Base-by-base conservation (phyloP, 164 flowering plant genomes). In the Kalanchoe fedtschenkoi region DNA sequence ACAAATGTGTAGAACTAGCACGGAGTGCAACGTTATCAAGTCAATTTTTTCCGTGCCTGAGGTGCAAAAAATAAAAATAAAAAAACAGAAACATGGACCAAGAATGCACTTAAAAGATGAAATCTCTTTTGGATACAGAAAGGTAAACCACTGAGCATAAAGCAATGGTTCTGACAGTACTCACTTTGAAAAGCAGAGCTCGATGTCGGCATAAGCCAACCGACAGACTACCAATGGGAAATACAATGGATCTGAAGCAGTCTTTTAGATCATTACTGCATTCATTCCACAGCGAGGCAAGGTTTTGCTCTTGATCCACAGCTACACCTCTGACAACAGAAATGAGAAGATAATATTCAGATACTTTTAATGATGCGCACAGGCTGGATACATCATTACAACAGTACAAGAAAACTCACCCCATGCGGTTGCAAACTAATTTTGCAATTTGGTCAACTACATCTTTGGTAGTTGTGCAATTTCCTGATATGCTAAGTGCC, bases 181-280 rank as follows among this genome's bases (percentile, higher is more conserved):
- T 72, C 75, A 88, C 99, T 74, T 95, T 95, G 77, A 95, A 95
- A n/a, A 95, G 81, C 68, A 95, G 62, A 61, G 92, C 84, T 41
- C 96, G 96, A 65, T 95, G 97, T 67, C 84, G 81, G 74, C 99
- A 95, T 28, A 91, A 82, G 47, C 99, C 99, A 79, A 82, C 65
- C 46, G 91, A 80, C 34, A 95, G 71, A 69, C 86, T 84, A 38
- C 99, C 99, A 62, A 91, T 68, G 5, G 97, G 96, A 65, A 91
- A 68, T 55, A 95, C 93, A 73, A 87, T 69, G 63, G 98, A 90
- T 53, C 92, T 83, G 68, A 91, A 71, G 66, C 85, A 77, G 58
- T 90, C 91, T 78, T 87, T 88, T 13, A 87, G 68, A 67, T 80
- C 85, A 62, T 83, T 76, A 69, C 74, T 80, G 70, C 84, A 77